A percentile compares a stretch with the other conserved stretches of the same genome.
Conservation (phyloP, 1,284 basidiomycete genomes). For the Cryptococcus sp. region DNA sequence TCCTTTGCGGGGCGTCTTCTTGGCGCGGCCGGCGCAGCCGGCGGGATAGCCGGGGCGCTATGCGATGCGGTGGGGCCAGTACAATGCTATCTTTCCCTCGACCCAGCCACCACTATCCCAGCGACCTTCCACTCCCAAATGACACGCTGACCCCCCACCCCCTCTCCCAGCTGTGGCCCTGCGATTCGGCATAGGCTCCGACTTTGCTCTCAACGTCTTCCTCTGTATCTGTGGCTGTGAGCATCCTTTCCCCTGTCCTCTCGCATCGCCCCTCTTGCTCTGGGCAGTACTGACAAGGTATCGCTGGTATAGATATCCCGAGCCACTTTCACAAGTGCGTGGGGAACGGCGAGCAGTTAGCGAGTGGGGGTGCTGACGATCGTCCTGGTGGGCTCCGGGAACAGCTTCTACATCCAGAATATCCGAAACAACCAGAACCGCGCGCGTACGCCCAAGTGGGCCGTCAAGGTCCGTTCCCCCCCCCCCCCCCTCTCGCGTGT, state of each 20-base stretch:
- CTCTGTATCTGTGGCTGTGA: constrained; percentile 84
- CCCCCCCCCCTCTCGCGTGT: not conserved
- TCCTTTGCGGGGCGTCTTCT: no score
- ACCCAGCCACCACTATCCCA: no score
- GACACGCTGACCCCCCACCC: not conserved
- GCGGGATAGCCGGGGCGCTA: no score
- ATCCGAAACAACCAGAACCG: constrained; percentile 92
- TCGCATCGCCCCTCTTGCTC: not conserved
- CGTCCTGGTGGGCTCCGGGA: not conserved
- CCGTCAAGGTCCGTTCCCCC: constrained; percentile 55
- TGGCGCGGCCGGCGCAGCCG: no score
- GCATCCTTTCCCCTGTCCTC: constrained; percentile 24
- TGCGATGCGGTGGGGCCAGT: no score
- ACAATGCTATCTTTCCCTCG: not conserved
- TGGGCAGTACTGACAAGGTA: not conserved
- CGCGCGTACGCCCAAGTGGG: constrained; percentile 90
- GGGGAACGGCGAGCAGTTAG: not conserved
- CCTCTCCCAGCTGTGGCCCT: constrained; percentile 73
- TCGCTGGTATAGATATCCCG: constrained; percentile 40
- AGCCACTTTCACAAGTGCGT: constrained; percentile 52
- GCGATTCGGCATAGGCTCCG: constrained; percentile 85
- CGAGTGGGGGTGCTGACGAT: not conserved
- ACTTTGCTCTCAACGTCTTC: constrained; percentile 90
- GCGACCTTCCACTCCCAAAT: not conserved
- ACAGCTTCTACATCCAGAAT: constrained; percentile 94